Percentiles rank a stretch among this genome's conserved stretches.
These are phyloP conservation scores for Solanum ahanhuiri DNA, from an alignment of 257 asterid genomes.

Conservation along the genomic window DNA sequence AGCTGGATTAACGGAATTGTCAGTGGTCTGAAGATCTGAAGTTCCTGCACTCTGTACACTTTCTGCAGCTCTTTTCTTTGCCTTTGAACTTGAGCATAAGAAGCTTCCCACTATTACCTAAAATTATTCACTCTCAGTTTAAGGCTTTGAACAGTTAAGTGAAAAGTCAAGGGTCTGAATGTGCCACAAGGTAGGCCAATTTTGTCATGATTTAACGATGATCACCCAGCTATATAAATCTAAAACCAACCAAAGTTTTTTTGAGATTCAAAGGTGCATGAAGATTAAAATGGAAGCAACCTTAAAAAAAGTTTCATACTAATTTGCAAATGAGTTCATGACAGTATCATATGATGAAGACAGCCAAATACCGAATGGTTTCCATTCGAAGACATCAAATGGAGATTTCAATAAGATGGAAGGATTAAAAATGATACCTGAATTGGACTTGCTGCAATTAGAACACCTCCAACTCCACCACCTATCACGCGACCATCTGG, in stretches of 20 bases:
- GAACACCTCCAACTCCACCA: conserved; percentile 76
- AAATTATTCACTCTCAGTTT: neutral
- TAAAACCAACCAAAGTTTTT: neutral
- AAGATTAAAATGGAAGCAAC: neutral
- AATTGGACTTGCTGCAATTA: conserved; percentile 72
- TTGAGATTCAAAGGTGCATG: neutral
- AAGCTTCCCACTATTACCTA: conserved; percentile 76
- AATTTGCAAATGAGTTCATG: neutral
- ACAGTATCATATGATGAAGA: neutral
- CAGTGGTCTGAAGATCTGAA: conserved; percentile 24
- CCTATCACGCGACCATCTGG: conserved; percentile 86
- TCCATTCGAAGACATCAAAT: neutral
- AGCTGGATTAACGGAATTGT: conserved; percentile 18
- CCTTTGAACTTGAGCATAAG: conserved; percentile 30
- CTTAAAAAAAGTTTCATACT: neutral
- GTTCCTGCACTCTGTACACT: conserved; percentile 28
- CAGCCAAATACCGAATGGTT: neutral
- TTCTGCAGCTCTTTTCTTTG: conserved; percentile 32
- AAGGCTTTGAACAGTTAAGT: neutral
- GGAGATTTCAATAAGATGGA: neutral
- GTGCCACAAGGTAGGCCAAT: neutral
- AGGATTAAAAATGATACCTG: conserved; percentile 37
- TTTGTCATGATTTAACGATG: neutral
- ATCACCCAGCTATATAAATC: neutral
- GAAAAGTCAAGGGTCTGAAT: neutral